A percentile compares a stretch with the other conserved stretches of the same genome.
phyloP scores from a whole-genome alignment of 2,329 filamentous ascomycete genomes.

The Trichophyton equinum region DNA sequence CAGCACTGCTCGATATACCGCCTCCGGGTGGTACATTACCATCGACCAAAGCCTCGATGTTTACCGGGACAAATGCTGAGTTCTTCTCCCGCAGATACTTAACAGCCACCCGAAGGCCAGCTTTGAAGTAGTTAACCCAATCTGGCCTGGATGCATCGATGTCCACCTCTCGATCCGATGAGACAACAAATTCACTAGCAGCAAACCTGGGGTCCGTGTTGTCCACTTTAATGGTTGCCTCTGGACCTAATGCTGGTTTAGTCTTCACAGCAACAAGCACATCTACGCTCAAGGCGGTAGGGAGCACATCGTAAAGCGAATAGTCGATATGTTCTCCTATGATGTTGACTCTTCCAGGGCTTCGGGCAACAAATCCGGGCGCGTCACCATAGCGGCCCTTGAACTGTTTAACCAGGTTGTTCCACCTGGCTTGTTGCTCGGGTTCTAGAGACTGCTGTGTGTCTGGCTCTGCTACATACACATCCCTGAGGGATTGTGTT shows the following conservation, averaged over 20 bases:
- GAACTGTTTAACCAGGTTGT: conserved; percentile 59
- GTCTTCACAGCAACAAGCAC: conserved; percentile 68
- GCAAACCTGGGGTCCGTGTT: conserved; percentile 70
- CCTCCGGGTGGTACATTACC: conserved; percentile 86
- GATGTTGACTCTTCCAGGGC: conserved; percentile 90
- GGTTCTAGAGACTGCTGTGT: conserved; percentile 60
- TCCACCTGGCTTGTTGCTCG: conserved; percentile 62
- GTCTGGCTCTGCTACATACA: conserved; percentile 68
- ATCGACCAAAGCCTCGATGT: conserved; percentile 81
- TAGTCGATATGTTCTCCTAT: conserved; percentile 99
- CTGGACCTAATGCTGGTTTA: conserved; percentile 30
- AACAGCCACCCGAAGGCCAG: conserved; percentile 70
- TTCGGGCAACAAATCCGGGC: conserved; percentile 73
- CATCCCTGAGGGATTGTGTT: conserved; percentile 60
- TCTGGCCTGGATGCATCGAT: conserved; percentile 79
- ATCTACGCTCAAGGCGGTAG: conserved; percentile 89
- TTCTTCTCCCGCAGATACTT: conserved; percentile 54
- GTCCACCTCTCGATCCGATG: conserved; percentile 48
- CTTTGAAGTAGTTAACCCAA: conserved; percentile 99
- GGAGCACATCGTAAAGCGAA: conserved; percentile 87
- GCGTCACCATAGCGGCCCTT: conserved; percentile 53
- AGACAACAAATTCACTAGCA: conserved; percentile 59
- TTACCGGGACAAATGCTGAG: conserved; percentile 53
- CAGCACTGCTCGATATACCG: conserved; percentile 84
- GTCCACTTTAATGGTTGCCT: conserved; percentile 59